These are phyloP conservation scores for Metarhizium anisopliae DNA, from an alignment of 2,329 filamentous ascomycete genomes.

Conservation along the genomic window DNA sequence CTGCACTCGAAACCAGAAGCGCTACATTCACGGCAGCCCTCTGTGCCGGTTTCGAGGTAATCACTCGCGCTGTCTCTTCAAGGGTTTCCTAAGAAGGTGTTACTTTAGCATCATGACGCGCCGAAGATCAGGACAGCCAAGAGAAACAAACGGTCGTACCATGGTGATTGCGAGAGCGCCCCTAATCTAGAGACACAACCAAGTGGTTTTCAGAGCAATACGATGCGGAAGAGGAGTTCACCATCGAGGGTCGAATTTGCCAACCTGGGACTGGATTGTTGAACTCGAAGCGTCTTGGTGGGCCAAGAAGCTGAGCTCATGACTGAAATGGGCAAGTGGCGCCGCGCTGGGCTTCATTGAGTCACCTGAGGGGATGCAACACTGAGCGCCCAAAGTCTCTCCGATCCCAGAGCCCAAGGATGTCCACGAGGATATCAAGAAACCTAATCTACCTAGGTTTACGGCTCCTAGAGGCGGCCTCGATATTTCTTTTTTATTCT, in stretches of 20 bases:
- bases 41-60: constrained; percentile 43
- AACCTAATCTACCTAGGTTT: too few species aligned
- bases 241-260: background rate
- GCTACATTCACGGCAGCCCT: constrained; percentile 37
- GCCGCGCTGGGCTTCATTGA: too few species aligned
- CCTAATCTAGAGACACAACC: background rate
- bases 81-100: constrained; percentile 21
- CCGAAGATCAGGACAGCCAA: background rate
- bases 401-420: too few species aligned
- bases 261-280: background rate
- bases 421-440: too few species aligned
- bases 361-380: too few species aligned
- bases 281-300: background rate
- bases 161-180: background rate
- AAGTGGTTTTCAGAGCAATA: background rate
- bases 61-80: constrained; percentile 25
- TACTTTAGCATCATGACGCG: background rate
- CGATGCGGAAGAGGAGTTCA: background rate
- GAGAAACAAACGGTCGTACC: background rate
- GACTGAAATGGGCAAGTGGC: too few species aligned
- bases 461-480: too few species aligned
- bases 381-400: too few species aligned
- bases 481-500: too few species aligned
- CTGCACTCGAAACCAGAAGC: constrained; percentile 33
- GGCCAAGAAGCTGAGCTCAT: too few species aligned